These are phyloP conservation scores for Saururus chinensis DNA, from an alignment of 164 flowering plant genomes.

Conservation along the genomic window DNA sequence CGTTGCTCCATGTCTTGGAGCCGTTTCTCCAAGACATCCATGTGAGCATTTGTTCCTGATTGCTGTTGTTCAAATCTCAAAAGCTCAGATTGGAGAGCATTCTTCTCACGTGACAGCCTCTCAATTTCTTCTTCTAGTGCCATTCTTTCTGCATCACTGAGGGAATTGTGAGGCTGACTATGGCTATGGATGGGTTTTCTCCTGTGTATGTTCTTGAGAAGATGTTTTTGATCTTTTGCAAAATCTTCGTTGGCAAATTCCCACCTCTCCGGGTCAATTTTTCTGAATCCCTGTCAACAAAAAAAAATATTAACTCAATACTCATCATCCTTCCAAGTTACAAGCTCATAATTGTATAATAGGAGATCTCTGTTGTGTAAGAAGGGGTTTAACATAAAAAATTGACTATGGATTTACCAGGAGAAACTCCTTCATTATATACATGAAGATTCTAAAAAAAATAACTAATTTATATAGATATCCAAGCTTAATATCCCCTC, in stretches of 20 bases:
- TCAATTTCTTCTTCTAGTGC: slow-evolving; percentile 82
- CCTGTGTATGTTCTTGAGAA: slow-evolving; percentile 81
- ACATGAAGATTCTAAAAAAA: no score
- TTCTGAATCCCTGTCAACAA: slow-evolving; percentile 66
- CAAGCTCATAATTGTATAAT: no score
- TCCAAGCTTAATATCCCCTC: no score
- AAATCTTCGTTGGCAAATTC: slow-evolving; percentile 93
- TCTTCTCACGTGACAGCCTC: slow-evolving; percentile 58
- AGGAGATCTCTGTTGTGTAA: no score
- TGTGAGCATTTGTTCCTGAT: slow-evolving; percentile 38
- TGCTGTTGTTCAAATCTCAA: slow-evolving; percentile 39
- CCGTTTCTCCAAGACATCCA: slow-evolving; percentile 42
- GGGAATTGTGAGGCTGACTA: slow-evolving; percentile 58
- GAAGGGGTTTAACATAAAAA: no score
- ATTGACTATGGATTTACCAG: no score
- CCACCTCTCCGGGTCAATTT: slow-evolving; percentile 91
- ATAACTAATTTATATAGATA: no score
- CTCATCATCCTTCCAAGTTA: background rate
- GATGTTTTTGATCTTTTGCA: slow-evolving; percentile 74
- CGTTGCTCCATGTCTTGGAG: slow-evolving; percentile 56
- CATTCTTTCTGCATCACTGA: slow-evolving; percentile 66
- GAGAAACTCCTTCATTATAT: no score
- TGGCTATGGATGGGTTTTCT: slow-evolving; percentile 95
- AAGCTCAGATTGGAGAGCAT: slow-evolving; percentile 37
- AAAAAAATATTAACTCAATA: background rate